A percentile compares a stretch with the other conserved stretches of the same genome.
phyloP scores from a whole-genome alignment of 2,329 filamentous ascomycete genomes.

The Nemania bipapillata region DNA sequence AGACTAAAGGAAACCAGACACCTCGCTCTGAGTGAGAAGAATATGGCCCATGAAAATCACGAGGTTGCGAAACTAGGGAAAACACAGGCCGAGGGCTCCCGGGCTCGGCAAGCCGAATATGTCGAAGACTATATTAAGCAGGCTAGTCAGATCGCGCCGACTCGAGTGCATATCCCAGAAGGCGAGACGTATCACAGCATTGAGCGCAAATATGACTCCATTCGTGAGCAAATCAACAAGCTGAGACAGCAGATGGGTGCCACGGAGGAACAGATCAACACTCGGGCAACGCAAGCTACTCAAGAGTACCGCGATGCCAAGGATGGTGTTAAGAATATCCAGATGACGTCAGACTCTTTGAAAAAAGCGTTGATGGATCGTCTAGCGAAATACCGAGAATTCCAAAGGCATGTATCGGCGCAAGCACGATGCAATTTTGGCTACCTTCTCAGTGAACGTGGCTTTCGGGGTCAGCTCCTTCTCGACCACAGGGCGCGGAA shows the following conservation, averaged over 20 bases:
- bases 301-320: constrained; percentile 56
- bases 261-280: constrained; percentile 71
- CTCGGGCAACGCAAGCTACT: constrained; percentile 57
- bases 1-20: constrained; percentile 61
- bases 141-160: constrained; percentile 64
- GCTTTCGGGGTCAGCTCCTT: constrained; percentile 83
- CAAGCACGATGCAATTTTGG: constrained; percentile 86
- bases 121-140: constrained; percentile 66
- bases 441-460: constrained; percentile 87
- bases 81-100: constrained; percentile 58
- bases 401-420: constrained; percentile 86
- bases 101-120: constrained; percentile 58
- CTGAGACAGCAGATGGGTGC: constrained; percentile 69
- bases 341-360: constrained; percentile 56
- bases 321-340: constrained; percentile 58
- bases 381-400: constrained; percentile 78
- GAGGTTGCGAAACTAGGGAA: constrained; percentile 62
- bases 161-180: constrained; percentile 70
- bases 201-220: constrained; percentile 63
- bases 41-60: constrained; percentile 64
- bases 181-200: constrained; percentile 71
- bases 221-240: constrained; percentile 68
- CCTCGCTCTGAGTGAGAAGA: constrained; percentile 70
- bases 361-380: constrained; percentile 74
- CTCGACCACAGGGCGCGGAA: constrained; percentile 79